Conservation (phyloP, 2,329 filamentous ascomycete genomes). For the Albophoma yamanashiensis region DNA sequence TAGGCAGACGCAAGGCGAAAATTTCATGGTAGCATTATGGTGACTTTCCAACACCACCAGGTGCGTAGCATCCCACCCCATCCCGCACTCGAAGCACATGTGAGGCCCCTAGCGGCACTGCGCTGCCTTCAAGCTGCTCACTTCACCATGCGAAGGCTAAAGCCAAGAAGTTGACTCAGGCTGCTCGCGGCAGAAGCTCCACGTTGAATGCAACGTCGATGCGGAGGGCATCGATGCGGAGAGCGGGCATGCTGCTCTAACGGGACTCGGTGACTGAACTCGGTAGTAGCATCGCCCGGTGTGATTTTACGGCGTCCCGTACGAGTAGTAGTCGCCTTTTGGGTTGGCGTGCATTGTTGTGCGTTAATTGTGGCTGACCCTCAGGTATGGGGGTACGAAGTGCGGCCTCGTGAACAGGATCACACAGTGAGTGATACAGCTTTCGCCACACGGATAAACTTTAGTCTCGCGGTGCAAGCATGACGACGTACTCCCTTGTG, state of each 20-base stretch:
- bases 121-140: background rate
- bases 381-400: background rate
- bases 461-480: conserved; percentile 53
- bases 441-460: background rate
- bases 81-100: background rate
- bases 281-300: background rate
- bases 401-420: background rate
- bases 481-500: conserved; percentile 88
- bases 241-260: background rate
- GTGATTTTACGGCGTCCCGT: background rate
- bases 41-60: conserved; percentile 4
- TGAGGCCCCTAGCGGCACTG: background rate
- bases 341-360: background rate
- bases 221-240: background rate
- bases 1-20: conserved; percentile 1
- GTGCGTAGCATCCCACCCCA: conserved; percentile 2
- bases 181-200: background rate
- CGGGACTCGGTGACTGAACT: background rate
- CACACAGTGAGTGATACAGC: background rate
- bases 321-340: background rate
- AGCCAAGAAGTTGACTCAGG: background rate
- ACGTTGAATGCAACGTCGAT: conserved; percentile 1
- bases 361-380: background rate
- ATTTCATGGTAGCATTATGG: conserved; percentile 6
- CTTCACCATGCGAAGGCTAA: background rate